These are phyloP conservation scores for Curvularia verruculosa DNA, from an alignment of 2,329 filamentous ascomycete species.

Conservation along the genomic window DNA sequence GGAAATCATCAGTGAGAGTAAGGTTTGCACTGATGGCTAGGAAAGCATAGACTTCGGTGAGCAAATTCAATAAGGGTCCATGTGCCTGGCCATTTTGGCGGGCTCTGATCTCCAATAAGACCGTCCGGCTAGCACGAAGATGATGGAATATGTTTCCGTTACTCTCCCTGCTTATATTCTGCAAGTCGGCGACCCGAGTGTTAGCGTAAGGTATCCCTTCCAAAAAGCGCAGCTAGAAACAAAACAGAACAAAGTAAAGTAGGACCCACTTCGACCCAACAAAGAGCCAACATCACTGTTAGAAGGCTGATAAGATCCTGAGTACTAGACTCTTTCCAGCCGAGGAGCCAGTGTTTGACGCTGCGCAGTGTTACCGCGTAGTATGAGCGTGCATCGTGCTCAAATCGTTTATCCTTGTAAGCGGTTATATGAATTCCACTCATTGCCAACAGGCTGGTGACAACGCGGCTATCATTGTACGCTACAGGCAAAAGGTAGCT, in stretches of 20 bases:
- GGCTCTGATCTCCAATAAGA: conserved; percentile 4
- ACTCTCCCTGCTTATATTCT: conserved; percentile 1
- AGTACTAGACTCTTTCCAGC: not conserved
- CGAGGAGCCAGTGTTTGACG: conserved; percentile 7
- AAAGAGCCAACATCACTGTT: conserved; percentile 2
- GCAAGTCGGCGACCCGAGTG: not conserved
- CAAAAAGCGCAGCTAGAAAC: not conserved
- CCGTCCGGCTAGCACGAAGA: conserved; percentile 6
- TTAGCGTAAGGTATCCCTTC: not conserved
- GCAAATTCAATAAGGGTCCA: conserved; percentile 1
- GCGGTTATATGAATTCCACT: conserved; percentile 7
- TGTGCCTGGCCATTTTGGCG: not conserved
- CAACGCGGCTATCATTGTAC: conserved; percentile 7
- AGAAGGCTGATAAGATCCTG: conserved; percentile 4
- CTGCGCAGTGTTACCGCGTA: conserved; percentile 7
- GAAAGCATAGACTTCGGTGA: conserved; percentile 10
- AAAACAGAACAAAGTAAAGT: not conserved
- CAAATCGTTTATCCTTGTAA: conserved; percentile 2
- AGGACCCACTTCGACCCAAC: conserved; percentile 4
- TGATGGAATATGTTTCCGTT: conserved; percentile 6
- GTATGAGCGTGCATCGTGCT: conserved; percentile 8
- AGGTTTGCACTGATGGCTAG: conserved; percentile 4
- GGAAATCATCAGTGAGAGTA: conserved; percentile 1
- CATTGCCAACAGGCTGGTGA: conserved; percentile 1
- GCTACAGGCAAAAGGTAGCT: conserved; percentile 8